phyloP scores from a whole-genome alignment of 495 filamentous ascomycete species.

The Trichodelitschia bisporula region DNA sequence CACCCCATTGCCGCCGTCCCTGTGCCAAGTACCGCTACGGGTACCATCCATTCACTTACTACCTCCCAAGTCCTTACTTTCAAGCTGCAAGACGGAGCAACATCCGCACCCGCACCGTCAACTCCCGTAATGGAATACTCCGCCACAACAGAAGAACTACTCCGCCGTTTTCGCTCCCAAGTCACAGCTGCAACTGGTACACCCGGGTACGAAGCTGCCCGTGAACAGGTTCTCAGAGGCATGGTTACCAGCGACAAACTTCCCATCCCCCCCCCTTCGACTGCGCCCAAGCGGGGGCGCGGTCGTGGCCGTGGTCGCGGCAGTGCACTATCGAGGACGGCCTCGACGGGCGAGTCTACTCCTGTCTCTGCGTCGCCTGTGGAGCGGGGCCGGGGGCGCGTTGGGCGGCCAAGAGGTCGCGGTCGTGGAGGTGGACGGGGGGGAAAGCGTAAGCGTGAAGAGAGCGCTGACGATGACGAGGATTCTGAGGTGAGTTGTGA shows the following conservation, averaged over 20 bases:
- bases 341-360: conserved; percentile 4
- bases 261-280: conserved; percentile 6
- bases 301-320: conserved; percentile 14
- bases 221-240: conserved; percentile 17
- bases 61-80: too few species aligned
- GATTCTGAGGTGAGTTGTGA: conserved; percentile 1
- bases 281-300: conserved; percentile 5
- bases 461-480: conserved; percentile 12
- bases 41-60: too few species aligned
- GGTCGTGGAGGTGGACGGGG: conserved; percentile 13
- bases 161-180: too few species aligned
- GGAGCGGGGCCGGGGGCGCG: conserved; percentile 5
- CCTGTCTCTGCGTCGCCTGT: conserved; percentile 4
- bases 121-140: too few species aligned
- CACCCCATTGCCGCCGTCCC: too few species aligned
- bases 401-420: conserved; percentile 11
- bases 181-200: conserved; percentile 7
- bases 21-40: too few species aligned
- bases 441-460: conserved; percentile 17
- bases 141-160: too few species aligned
- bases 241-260: conserved; percentile 19
- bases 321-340: conserved; percentile 18
- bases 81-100: too few species aligned
- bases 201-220: conserved; percentile 18
- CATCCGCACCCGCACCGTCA: too few species aligned